Base-by-base conservation (phyloP, 768 basidiomycete species). In the Lyophyllum semitale region DNA sequence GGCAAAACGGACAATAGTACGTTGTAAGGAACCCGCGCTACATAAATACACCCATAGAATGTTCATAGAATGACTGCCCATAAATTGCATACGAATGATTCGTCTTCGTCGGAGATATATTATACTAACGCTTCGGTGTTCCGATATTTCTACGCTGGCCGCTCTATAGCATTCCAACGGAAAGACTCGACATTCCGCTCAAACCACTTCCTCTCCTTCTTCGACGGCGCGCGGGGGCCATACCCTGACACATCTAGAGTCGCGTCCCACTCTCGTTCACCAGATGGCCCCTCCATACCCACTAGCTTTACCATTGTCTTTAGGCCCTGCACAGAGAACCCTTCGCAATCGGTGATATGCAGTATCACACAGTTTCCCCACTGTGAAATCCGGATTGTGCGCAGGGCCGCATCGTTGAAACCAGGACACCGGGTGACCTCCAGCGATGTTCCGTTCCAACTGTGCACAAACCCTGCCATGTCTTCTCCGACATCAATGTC, bases 81-180 rank as follows among this genome's bases (percentile, higher is more conserved):
- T n/a, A n/a, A n/a, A n/a, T n/a, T n/a, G n/a, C n/a, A n/a, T n/a
- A n/a, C n/a, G n/a, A n/a, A n/a, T n/a, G n/a, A n/a, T n/a, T n/a
- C n/a, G n/a, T n/a, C n/a, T n/a, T n/a, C n/a, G n/a, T n/a, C n/a
- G n/a, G n/a, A n/a, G n/a, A n/a, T n/a, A n/a, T n/a, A n/a, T n/a
- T n/a, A n/a, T n/a, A n/a, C n/a, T n/a, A n/a, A n/a, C n/a, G n/a
- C n/a, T n/a, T n/a, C n/a, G n/a, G n/a, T n/a, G n/a, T n/a, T n/a
- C n/a, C n/a, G n/a, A n/a, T n/a, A n/a, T n/a, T n/a, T n/a, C n/a
- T n/a, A n/a, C n/a, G n/a, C n/a, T n/a, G n/a, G n/a, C 17, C 73
- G 71, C 63, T 82, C 82, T 71, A 80, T 78, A 11, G 35, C 35
- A 8, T 37, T 13, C 65, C 35, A 37, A 11, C 7, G 26, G 15